Base-by-base conservation (phyloP, 805 yeast genomes). In the Kodamaea laetipori region DNA sequence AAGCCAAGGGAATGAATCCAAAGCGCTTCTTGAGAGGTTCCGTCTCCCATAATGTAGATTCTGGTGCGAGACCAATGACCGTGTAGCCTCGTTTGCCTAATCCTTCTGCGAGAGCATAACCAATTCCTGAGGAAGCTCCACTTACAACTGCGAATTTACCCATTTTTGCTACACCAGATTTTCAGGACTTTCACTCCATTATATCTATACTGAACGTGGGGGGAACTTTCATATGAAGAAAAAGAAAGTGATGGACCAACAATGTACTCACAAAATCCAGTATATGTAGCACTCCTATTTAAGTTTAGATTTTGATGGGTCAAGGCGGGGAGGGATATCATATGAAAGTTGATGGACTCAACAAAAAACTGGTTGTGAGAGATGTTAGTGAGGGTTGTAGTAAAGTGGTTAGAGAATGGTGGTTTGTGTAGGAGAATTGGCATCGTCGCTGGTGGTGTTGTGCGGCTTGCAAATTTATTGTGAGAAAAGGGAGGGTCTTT, bases 101-200 rank as follows among this genome's bases (percentile, higher is more conserved):
- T 26, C 44, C 56, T 7, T 46, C 35, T 11, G 64, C 52, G n/a
- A 61, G 44, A 16, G 54, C 55, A 37, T 44, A 54, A 10, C 64
- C 64, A 26, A 59, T 58, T 15, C 63, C 64, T 1, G 60, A 52
- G 1, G 61, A 49, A 8, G 60, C 61, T 2, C 63, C 64, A 27
- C 60, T 53, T 25, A 59, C 49, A 9, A 59, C 47, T 4, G 62
- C 64, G 27, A 45, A 49, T 34, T 46, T 49, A 11, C 31, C 19
- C 48, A 39, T 40, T 16, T 6, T 32, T 12, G 34, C 15, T n/a
- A n/a, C 18, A 33, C 15, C 15, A 13, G 11, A 33, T 6, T 33
- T 30, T 15, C 11, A 13, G 34, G 10, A 17, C 19, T 10, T 13
- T 9, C 18, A 30, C n/a, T 30, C 34, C 34, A 15, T n/a, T n/a